Base-by-base conservation (phyloP, 2,329 filamentous ascomycete species). In the Zarea fungicola region DNA sequence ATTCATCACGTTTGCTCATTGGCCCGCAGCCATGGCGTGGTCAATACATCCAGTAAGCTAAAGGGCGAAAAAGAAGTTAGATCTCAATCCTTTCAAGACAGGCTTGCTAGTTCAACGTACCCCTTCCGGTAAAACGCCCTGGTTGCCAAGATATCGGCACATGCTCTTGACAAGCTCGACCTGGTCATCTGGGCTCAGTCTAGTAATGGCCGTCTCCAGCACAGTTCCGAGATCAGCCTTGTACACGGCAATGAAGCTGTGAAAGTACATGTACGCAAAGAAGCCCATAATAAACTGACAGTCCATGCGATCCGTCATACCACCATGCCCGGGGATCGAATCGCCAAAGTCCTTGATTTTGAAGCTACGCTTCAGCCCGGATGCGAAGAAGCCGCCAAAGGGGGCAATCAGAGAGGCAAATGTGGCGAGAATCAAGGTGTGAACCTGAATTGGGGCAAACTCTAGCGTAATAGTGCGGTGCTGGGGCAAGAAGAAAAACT, bases 281-380 rank as follows among this genome's bases (percentile, higher is more conserved):
- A 96, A 93, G 8, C 93, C 93, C 93, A 99, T 99, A 74, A 97
- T 97, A 72, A 99, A 99, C 65, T 99, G 93, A 67, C 93, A 99
- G 65, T 99, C 93, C 92, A 99, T 97, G 54, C 93, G 87, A 65
- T 99, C 93, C 14, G 93, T 99, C 73, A 99, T 97, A 58, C 93
- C 93, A 53, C 93, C 93, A 62, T 99, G 93, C 19, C 93, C 93
- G 2, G 93, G 93, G 58, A 99, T 99, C 1, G 90, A 95, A 69
- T 99, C 89, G 58, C 93, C 93, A 71, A 99, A 99, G 72, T 99
- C 93, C 77, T 99, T 99, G 77, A 99, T 95, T 74, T 99, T 97
- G 75, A 99, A 99, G 4, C 92, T 96, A 25, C 93, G 88, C 80
- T 99, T 99, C 50, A 99, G 79, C 1, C 93, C 93, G 3, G 91